Percentiles rank a stretch among this genome's conserved stretches.
Evolutionary conservation across 2,329 filamentous ascomycete species (phyloP).

Genomic region (Leptographium wingfieldii): DNA sequence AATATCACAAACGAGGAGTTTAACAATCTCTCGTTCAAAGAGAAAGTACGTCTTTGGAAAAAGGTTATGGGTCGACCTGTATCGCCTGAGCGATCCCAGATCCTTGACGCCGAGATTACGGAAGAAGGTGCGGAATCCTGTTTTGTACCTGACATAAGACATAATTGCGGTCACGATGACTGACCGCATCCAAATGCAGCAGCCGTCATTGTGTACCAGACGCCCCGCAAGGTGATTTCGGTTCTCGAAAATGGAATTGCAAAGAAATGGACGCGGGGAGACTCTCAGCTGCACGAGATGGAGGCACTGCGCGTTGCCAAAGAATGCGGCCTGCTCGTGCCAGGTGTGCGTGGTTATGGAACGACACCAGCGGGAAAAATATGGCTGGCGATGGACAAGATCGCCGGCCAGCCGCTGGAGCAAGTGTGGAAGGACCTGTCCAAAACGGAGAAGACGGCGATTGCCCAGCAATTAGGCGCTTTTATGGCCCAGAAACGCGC

Average conservation of each 20-base stretch:
- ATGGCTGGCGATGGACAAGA: slow-evolving; percentile 16
- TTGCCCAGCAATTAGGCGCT: slow-evolving; percentile 9
- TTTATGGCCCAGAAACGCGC: slow-evolving; percentile 10
- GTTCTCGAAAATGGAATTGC: slow-evolving; percentile 13
- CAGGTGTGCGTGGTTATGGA: slow-evolving; percentile 11
- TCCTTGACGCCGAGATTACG: too few species aligned
- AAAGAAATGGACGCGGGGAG: slow-evolving; percentile 14
- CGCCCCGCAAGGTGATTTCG: slow-evolving; percentile 13
- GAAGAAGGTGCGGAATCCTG: too few species aligned
- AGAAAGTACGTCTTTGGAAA: too few species aligned
- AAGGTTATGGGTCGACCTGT: too few species aligned
- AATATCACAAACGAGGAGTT: too few species aligned
- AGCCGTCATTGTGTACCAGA: slow-evolving; percentile 11
- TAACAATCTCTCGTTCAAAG: too few species aligned
- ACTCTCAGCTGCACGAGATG: slow-evolving; percentile 13
- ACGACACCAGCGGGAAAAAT: slow-evolving; percentile 8
- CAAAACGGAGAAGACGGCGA: not conserved
- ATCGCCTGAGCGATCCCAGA: too few species aligned
- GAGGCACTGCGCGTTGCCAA: slow-evolving; percentile 15
- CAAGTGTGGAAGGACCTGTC: not conserved
- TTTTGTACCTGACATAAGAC: too few species aligned
- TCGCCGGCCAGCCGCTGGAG: slow-evolving; percentile 16
- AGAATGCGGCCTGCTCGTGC: slow-evolving; percentile 13
- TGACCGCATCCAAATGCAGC: not conserved
- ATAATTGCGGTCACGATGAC: not conserved